A percentile compares a stretch with the other conserved stretches of the same genome.
phyloP scores from a whole-genome alignment of 768 basidiomycete species.

The Saitozyma sp. region DNA sequence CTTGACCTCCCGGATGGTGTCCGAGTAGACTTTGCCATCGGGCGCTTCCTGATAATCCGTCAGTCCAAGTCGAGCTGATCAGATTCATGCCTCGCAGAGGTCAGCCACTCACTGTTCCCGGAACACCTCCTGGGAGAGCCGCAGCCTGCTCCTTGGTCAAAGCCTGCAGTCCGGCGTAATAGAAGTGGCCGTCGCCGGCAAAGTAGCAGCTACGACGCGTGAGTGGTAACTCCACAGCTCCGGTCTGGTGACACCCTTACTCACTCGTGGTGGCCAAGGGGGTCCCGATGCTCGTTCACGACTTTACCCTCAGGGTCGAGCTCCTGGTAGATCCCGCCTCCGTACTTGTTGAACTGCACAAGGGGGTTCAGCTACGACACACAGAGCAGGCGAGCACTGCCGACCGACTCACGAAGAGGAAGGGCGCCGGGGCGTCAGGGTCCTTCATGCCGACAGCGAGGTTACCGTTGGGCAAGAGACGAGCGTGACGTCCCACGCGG shows the following conservation, averaged over 20 bases:
- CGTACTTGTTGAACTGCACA: slow-evolving; percentile 25
- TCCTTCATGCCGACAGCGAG: slow-evolving; percentile 23
- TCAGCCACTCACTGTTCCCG: slow-evolving; percentile 14
- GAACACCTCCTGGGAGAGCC: slow-evolving; percentile 20
- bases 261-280: slow-evolving; percentile 24
- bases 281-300: slow-evolving; percentile 21
- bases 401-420: slow-evolving; percentile 16
- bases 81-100: neutral
- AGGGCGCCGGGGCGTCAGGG: slow-evolving; percentile 20
- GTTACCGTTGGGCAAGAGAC: slow-evolving; percentile 19
- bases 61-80: neutral
- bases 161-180: slow-evolving; percentile 20
- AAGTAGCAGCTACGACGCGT: slow-evolving; percentile 14
- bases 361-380: neutral
- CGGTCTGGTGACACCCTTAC: neutral
- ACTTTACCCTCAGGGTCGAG: slow-evolving; percentile 17
- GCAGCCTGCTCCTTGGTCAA: slow-evolving; percentile 13
- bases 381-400: neutral
- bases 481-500: slow-evolving; percentile 20
- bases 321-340: slow-evolving; percentile 23
- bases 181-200: slow-evolving; percentile 17
- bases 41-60: slow-evolving; percentile 16
- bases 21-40: slow-evolving; percentile 22
- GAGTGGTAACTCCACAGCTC: neutral
- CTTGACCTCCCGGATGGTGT: slow-evolving; percentile 23